Evolutionary conservation across 208 protist species (phyloP).

Genomic region (Crithidia sp.): DNA sequence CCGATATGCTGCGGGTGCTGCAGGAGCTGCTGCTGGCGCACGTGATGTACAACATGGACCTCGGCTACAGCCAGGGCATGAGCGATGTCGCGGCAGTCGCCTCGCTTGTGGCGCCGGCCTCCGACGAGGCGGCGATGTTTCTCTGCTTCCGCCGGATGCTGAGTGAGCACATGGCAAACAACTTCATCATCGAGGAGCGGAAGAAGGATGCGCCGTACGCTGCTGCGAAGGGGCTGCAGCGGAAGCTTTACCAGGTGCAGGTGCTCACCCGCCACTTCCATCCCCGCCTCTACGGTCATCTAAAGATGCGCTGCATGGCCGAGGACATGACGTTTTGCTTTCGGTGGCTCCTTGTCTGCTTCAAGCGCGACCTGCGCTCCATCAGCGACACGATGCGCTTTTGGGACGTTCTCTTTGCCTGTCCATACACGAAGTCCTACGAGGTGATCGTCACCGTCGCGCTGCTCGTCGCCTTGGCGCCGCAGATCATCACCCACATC

Average conservation of each 20-base stretch:
- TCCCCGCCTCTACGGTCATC: slow-evolving; percentile 61
- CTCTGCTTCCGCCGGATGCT: slow-evolving; percentile 50
- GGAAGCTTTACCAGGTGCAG: slow-evolving; percentile 48
- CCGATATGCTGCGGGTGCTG: slow-evolving; percentile 56
- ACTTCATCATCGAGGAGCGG: slow-evolving; percentile 64
- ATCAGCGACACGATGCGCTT: slow-evolving; percentile 70
- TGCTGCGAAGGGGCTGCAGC: slow-evolving; percentile 46
- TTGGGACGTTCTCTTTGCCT: slow-evolving; percentile 87
- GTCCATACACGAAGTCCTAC: slow-evolving; percentile 66
- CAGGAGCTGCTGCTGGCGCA: slow-evolving; percentile 83
- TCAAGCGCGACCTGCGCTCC: slow-evolving; percentile 84
- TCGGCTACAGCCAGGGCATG: slow-evolving; percentile 94
- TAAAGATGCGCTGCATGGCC: slow-evolving; percentile 44
- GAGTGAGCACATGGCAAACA: slow-evolving; percentile 40
- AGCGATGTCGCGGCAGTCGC: slow-evolving; percentile 80
- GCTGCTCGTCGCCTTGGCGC: slow-evolving; percentile 50
- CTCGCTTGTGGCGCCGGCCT: slow-evolving; percentile 43
- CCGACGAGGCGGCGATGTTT: slow-evolving; percentile 32
- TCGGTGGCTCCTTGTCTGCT: slow-evolving; percentile 85
- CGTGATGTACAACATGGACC: slow-evolving; percentile 91
- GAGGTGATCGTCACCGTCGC: slow-evolving; percentile 74
- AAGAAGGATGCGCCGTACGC: slow-evolving; percentile 24
- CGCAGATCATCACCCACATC: slow-evolving; percentile 57
- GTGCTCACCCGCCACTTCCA: slow-evolving; percentile 64
- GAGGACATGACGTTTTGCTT: slow-evolving; percentile 90